Evolutionary conservation across 257 asterid genomes (phyloP).

Genomic region (Petrea volubilis): DNA sequence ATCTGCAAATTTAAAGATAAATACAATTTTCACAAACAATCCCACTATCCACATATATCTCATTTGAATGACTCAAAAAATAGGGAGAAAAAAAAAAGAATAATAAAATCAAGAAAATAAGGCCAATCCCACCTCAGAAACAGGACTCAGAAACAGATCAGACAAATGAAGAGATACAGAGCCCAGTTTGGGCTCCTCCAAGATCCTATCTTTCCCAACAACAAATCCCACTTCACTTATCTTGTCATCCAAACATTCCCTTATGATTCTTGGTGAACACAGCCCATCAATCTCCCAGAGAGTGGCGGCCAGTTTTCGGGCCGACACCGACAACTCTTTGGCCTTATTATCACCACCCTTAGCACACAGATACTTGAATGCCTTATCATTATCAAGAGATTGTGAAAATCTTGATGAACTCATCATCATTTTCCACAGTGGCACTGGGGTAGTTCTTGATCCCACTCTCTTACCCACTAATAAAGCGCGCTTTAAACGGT

Average conservation of each 20-base stretch:
- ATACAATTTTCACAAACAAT: conserved; percentile 18
- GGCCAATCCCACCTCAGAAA: conserved; percentile 69
- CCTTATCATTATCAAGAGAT: conserved; percentile 46
- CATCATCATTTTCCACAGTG: conserved; percentile 77
- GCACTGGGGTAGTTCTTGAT: conserved; percentile 80
- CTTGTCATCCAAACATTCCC: conserved; percentile 41
- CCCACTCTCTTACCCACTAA: conserved; percentile 81
- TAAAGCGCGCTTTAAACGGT: conserved; percentile 70
- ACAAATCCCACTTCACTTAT: conserved; percentile 44
- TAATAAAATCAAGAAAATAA: too few species aligned
- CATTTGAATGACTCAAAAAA: neutral
- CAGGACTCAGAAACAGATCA: conserved; percentile 61
- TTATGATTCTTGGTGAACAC: conserved; percentile 49
- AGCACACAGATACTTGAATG: conserved; percentile 40
- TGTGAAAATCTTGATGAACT: conserved; percentile 65
- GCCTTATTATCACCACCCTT: conserved; percentile 46
- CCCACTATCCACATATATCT: neutral
- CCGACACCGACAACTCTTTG: conserved; percentile 64
- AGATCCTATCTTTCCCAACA: conserved; percentile 37
- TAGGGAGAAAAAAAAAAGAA: too few species aligned
- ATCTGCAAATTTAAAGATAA: conserved; percentile 46
- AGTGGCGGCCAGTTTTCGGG: conserved; percentile 79
- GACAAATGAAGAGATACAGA: conserved; percentile 49
- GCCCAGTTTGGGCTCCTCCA: conserved; percentile 47
- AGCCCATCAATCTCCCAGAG: conserved; percentile 82